Percentiles rank a stretch among this genome's conserved stretches.
Conservation (phyloP, 1,139 yeast genomes). For the Maudiozyma humilis region DNA sequence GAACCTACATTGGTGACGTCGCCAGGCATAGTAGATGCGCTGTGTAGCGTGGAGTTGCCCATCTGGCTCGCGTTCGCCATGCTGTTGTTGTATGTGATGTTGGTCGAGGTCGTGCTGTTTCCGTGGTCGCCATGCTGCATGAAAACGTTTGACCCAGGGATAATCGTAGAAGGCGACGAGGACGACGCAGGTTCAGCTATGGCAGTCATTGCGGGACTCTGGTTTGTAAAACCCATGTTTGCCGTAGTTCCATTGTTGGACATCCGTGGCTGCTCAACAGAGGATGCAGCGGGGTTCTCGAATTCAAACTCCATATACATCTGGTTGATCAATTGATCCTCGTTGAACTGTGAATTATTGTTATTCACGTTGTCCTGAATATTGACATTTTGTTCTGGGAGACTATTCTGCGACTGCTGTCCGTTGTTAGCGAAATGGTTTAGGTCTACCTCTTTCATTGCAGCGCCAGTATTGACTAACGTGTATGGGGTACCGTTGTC, state of each 20-base stretch:
- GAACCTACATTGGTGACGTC: not conserved
- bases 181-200: conserved; percentile 6
- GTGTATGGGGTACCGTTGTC: conserved; percentile 10
- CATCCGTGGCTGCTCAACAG: conserved; percentile 11
- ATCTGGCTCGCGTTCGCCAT: not conserved
- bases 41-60: not conserved
- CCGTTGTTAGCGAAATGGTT: conserved; percentile 4
- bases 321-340: conserved; percentile 13
- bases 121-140: not conserved
- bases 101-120: not conserved
- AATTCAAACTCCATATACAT: conserved; percentile 24
- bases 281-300: conserved; percentile 17
- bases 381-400: not conserved
- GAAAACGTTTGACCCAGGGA: not conserved
- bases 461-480: conserved; percentile 11
- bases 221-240: not conserved
- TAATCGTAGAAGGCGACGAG: conserved; percentile 10
- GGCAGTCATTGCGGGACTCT: conserved; percentile 9
- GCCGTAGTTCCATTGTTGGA: not conserved
- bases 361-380: not conserved
- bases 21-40: not conserved
- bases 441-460: conserved; percentile 8
- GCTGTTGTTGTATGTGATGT: not conserved
- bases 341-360: conserved; percentile 3
- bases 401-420: not conserved